Base-by-base conservation (phyloP, 2,329 filamentous ascomycete species). In the Hymenoscyphus albidus region DNA sequence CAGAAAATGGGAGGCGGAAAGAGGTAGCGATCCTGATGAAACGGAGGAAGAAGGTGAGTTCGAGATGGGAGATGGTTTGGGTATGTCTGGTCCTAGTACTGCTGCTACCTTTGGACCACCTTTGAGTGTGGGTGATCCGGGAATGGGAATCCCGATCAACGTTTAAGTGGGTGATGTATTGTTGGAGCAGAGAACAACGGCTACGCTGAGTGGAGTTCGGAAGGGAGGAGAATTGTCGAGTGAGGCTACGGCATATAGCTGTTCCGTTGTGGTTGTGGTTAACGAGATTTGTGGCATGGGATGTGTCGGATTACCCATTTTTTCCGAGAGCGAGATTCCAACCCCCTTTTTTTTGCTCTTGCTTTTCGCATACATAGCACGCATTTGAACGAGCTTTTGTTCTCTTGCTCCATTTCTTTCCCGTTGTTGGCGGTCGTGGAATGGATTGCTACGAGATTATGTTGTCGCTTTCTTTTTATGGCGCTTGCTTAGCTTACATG, bases 21-120 rank as follows among this genome's bases (percentile, higher is more conserved):
- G 48, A 1, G 51, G 59, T 4, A 56, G 27, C 22, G 58, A 55
- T 44, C 9, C 31, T 35, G 67, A 67, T 60, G 70, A 71, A 38
- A 67, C 61, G 27, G 65, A 69, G 60, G 64, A 62, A 18, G 63
- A 57, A 5, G 62, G 59, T 14, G 54, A 42, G 54, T 9, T 51
- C 51, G 59, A 16, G 4, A 39, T n/a, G n/a, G 60, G 32, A 7
- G 6, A 27, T 13, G 35, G 31, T 58, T 32, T 35, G 16, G 27
- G 35, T 51, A 22, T 51, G 44, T 22, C n/a, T 10, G n/a, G n/a
- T 51, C n/a, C 44, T 22, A 51, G 18, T 51, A 22, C 44, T 16
- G 6, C 44, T 51, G 9, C 16, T 16, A 48, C 44, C n/a, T 51
- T 51, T 51, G 44, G 44, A 22, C 44, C 44, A n/a, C n/a, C 44